Percentiles rank a stretch among this genome's conserved stretches.
These are phyloP conservation scores for Rhodamnia argentea DNA, from an alignment of 345 rosid species.

Conservation along the genomic window DNA sequence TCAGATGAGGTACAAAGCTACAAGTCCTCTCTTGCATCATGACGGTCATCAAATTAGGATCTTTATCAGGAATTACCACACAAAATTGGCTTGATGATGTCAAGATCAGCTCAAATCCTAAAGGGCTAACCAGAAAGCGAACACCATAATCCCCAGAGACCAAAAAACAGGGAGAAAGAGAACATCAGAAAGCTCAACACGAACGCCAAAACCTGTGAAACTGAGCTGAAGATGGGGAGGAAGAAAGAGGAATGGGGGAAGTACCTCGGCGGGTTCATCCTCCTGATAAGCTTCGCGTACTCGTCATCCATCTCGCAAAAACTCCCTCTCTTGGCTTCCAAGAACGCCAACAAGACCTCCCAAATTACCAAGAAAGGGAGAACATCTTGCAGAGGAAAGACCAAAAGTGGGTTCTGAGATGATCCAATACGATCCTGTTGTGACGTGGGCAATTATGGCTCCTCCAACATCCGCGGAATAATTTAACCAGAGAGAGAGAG, in stretches of 20 bases:
- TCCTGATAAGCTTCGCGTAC: conserved; percentile 35
- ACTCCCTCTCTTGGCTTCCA: conserved; percentile 30
- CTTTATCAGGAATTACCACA: not conserved
- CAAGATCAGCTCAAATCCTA: not conserved
- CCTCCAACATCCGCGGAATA: not conserved
- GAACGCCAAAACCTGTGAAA: not conserved
- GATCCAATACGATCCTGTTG: not conserved
- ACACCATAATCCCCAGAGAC: not conserved
- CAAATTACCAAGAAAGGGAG: not conserved
- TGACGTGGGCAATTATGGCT: not conserved
- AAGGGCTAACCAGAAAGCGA: not conserved
- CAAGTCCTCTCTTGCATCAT: not conserved
- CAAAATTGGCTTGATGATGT: not conserved
- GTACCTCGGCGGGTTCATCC: conserved; percentile 43
- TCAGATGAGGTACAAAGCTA: not conserved
- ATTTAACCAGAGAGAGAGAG: not conserved
- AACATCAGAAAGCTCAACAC: not conserved
- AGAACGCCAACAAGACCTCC: not conserved
- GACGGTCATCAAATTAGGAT: not conserved
- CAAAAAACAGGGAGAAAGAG: not conserved
- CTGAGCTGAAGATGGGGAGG: not conserved
- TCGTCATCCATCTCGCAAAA: conserved; percentile 32
- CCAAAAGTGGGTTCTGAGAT: not conserved
- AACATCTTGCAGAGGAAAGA: not conserved
- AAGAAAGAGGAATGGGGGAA: not conserved